Evolutionary conservation across 169 alveolate genomes (phyloP).

Genomic region (Plasmodium malariae): DNA sequence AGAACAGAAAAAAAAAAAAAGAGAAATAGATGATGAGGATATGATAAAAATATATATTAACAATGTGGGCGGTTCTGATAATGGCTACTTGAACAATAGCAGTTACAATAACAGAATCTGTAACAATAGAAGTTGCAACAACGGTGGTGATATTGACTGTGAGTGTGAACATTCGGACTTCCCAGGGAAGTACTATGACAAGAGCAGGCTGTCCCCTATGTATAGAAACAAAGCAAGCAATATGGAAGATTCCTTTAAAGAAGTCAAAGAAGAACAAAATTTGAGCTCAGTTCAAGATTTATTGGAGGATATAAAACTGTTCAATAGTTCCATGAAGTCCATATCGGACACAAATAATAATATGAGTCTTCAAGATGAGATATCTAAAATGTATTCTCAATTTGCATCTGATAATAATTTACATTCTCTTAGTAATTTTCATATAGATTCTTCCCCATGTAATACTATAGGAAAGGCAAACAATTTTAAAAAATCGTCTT

Average conservation of each 20-base stretch:
- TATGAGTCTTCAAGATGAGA: constrained; percentile 4
- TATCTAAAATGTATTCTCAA: constrained; percentile 42
- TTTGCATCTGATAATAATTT: constrained; percentile 35
- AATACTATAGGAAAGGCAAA: not conserved
- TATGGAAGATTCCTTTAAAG: not conserved
- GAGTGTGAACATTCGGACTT: not conserved
- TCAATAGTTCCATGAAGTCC: constrained; percentile 51
- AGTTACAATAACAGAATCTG: too few relatives aligned
- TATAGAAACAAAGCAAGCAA: not conserved
- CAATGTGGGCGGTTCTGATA: too few relatives aligned
- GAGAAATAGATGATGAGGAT: too few relatives aligned
- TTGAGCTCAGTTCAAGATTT: constrained; percentile 27
- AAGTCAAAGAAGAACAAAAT: not conserved
- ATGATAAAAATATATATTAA: too few relatives aligned
- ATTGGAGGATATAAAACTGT: constrained; percentile 31
- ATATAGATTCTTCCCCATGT: not conserved
- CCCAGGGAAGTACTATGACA: constrained; percentile 9
- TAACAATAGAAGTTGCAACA: too few relatives aligned
- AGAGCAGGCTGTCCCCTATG: constrained; percentile 24
- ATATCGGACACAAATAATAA: constrained; percentile 23
- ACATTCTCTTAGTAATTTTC: constrained; percentile 28
- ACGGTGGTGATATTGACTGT: not conserved
- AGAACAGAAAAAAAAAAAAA: too few relatives aligned
- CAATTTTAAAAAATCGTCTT: not conserved
- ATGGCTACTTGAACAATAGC: too few relatives aligned